phyloP scores from a whole-genome alignment of 331 rosid genomes.

The Prunus yedoensis region DNA sequence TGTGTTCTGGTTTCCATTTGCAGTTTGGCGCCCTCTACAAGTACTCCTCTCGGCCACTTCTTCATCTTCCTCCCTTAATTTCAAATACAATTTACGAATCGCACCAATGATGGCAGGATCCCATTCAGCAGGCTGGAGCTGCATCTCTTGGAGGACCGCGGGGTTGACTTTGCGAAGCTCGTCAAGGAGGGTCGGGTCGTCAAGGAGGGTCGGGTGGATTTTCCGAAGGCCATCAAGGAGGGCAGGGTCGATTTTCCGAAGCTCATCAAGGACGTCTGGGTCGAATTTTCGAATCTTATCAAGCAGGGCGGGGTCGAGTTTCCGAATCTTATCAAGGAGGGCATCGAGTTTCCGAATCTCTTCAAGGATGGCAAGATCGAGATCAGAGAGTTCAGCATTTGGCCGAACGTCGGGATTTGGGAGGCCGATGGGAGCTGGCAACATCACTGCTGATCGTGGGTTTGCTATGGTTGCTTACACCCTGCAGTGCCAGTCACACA shows the following conservation, averaged over 20 bases:
- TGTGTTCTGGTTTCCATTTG: neutral
- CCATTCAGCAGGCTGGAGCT: neutral
- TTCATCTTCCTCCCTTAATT: neutral
- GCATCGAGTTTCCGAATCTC: too few relatives aligned
- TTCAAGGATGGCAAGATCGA: slow-evolving; percentile 17
- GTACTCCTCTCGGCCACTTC: slow-evolving; percentile 3
- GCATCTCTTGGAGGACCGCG: neutral
- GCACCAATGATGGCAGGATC: slow-evolving; percentile 22
- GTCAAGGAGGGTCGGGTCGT: neutral
- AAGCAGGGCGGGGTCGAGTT: slow-evolving; percentile 32
- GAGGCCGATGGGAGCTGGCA: neutral
- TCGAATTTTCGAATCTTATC: slow-evolving; percentile 9
- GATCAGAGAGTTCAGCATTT: neutral
- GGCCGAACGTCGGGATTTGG: neutral
- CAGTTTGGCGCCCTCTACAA: slow-evolving; percentile 7
- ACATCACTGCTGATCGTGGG: neutral
- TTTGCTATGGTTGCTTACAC: too few relatives aligned
- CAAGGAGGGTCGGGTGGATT: neutral
- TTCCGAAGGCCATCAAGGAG: neutral
- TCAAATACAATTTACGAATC: slow-evolving; percentile 13
- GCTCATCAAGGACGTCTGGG: slow-evolving; percentile 33
- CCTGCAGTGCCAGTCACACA: too few relatives aligned
- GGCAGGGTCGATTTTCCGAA: neutral
- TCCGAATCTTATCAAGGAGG: neutral
- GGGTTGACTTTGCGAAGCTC: neutral